Base-by-base conservation (phyloP, 192 early-diverging fungal genomes). In the Bifiguratus adelaidae region DNA sequence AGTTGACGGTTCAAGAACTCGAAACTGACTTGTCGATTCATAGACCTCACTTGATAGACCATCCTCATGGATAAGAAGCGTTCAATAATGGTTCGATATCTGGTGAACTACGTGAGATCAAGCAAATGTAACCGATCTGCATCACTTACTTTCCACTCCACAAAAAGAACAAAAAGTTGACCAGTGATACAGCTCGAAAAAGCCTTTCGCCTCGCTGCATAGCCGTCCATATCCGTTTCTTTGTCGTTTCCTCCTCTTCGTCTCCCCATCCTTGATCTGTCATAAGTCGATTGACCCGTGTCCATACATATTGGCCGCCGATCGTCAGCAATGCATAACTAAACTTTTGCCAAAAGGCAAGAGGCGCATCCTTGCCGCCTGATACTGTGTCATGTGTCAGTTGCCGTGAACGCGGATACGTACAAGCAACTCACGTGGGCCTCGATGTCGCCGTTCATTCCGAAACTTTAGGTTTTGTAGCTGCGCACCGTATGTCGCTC, bases 1-100 rank as follows among this genome's bases (percentile, higher is more conserved):
- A 94, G 72, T 67, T 96, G 88, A 12, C 91, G 76, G 56, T 94
- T 96, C 56, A 96, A 71, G 53, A 88, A 94, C 56, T 96, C 92
- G 55, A 88, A 91, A 56, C 81, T 89, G 24, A 94, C 82, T 48
- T 80, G 76, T 33, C 88, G 73, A 26, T 77, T 60, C 43, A 84
- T 63, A 38, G 85, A 84, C 19, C 82, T 76, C 16, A 82, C 75
- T 15, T 74, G 74, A 55, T 85, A 87, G 4, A 94, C 89, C 15
- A 96, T 67, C 25, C 88, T 74, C 82, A 94, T 78, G 0, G 80
- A 72, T 34, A 96, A 63, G 16, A 88, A 19, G 0, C 91, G 79
- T 56, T 92, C 91, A 22, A 85, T 30, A 5, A 90, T 25, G 3
- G 85, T 73, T 27, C 82, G 76, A 63, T 89, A 92, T 41, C 81